Evolutionary conservation across 2,329 filamentous ascomycete genomes (phyloP).

Genomic region (Phialophora macrospora): DNA sequence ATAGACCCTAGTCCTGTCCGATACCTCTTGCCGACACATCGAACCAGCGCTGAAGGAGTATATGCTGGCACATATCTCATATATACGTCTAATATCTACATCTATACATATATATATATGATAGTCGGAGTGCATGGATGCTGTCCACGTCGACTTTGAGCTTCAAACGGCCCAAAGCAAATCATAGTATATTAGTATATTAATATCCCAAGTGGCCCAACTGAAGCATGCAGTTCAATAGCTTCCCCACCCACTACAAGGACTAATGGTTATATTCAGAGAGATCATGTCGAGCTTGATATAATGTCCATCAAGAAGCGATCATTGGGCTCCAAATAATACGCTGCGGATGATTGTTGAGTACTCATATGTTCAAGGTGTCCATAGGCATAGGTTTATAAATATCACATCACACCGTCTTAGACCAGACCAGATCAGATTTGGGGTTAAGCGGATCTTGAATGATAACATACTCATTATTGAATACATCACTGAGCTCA

Average conservation of each 20-base stretch:
- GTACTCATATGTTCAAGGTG: not conserved
- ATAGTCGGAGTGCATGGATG: too few species aligned
- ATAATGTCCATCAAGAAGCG: not conserved
- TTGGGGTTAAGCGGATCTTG: not conserved
- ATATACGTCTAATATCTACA: too few species aligned
- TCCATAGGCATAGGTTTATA: not conserved
- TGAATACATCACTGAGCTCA: not conserved
- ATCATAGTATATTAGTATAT: too few species aligned
- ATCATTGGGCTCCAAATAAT: not conserved
- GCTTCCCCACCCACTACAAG: not conserved
- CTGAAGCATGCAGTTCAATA: too few species aligned
- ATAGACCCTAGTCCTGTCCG: not conserved
- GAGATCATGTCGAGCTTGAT: too few species aligned
- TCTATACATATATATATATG: too few species aligned
- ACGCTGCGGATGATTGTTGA: not conserved
- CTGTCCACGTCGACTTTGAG: not conserved
- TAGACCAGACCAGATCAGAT: not conserved
- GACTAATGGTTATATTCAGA: too few species aligned
- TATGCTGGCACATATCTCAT: not conserved
- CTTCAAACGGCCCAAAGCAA: too few species aligned
- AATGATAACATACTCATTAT: not conserved
- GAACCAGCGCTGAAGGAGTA: not conserved
- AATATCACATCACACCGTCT: not conserved
- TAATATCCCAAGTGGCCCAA: too few species aligned
- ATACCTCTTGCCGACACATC: not conserved